Percentiles rank a stretch among this genome's conserved stretches.
These are phyloP conservation scores for Alternaria triticimaculans DNA, from an alignment of 2,329 filamentous ascomycete genomes.

Conservation along the genomic window DNA sequence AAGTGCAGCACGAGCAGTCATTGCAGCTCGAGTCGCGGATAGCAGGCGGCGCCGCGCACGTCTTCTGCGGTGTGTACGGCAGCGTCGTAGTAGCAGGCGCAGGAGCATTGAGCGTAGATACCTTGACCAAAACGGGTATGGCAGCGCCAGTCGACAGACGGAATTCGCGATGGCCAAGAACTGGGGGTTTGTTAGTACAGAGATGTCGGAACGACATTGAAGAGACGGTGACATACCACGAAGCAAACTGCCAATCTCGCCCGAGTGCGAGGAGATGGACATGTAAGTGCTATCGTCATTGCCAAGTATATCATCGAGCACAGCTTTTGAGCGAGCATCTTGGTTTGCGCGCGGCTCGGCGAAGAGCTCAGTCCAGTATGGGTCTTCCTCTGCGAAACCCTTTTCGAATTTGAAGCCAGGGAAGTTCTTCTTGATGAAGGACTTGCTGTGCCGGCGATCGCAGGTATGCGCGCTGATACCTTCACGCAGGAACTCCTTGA, in stretches of 20 bases:
- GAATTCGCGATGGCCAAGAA: slow-evolving; percentile 68
- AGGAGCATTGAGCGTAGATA: slow-evolving; percentile 52
- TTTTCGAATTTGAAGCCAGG: slow-evolving; percentile 64
- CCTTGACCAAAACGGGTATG: slow-evolving; percentile 71
- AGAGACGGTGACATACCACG: slow-evolving; percentile 27
- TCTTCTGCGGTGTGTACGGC: slow-evolving; percentile 32
- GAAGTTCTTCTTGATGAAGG: slow-evolving; percentile 60
- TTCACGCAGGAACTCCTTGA: slow-evolving; percentile 72
- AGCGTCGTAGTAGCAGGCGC: slow-evolving; percentile 40
- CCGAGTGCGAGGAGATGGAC: slow-evolving; percentile 65
- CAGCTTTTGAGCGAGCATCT: slow-evolving; percentile 51
- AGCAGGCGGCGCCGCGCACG: slow-evolving; percentile 38
- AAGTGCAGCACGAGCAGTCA: slow-evolving; percentile 46
- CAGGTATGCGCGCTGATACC: slow-evolving; percentile 73
- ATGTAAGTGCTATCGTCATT: slow-evolving; percentile 57
- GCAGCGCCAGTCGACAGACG: slow-evolving; percentile 69
- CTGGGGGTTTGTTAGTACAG: slow-evolving; percentile 31
- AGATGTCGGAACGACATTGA: background rate
- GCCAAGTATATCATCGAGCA: slow-evolving; percentile 62
- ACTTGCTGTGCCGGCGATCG: slow-evolving; percentile 65
- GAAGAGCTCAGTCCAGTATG: slow-evolving; percentile 57
- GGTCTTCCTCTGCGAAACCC: slow-evolving; percentile 66
- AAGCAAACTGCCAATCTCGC: slow-evolving; percentile 63
- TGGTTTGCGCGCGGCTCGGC: slow-evolving; percentile 61
- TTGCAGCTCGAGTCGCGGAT: slow-evolving; percentile 43